Evolutionary conservation across 768 basidiomycete genomes (phyloP).

Genomic region (Xerocomellus intermedius): DNA sequence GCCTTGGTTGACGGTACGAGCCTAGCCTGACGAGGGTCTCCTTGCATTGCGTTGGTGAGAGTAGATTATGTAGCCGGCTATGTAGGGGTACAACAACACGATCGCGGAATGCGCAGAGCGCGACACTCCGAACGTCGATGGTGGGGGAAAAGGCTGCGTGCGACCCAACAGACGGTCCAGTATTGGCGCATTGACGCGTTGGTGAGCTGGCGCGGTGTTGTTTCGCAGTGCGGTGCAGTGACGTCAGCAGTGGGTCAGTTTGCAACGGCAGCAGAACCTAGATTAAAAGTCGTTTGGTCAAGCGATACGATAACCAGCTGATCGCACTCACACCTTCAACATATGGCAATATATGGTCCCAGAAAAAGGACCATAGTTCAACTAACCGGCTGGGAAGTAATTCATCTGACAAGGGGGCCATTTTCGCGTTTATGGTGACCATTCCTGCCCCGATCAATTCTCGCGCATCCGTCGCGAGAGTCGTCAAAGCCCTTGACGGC

Average conservation of each 20-base stretch:
- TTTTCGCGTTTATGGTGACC: constrained; percentile 87
- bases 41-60: constrained; percentile 53
- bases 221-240: constrained; percentile 63
- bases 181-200: constrained; percentile 49
- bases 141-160: constrained; percentile 41
- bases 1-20: constrained; percentile 60
- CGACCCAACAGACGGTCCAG: constrained; percentile 26
- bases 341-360: constrained; percentile 85
- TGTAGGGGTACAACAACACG: constrained; percentile 69
- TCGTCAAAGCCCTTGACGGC: constrained; percentile 69
- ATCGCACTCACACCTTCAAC: constrained; percentile 70
- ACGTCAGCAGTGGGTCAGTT: constrained; percentile 61
- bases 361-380: constrained; percentile 92
- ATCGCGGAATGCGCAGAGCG: constrained; percentile 78
- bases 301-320: not conserved
- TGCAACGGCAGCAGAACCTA: constrained; percentile 62
- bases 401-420: constrained; percentile 74
- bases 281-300: constrained; percentile 23
- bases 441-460: constrained; percentile 87
- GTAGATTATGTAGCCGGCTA: constrained; percentile 51
- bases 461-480: constrained; percentile 73
- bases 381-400: constrained; percentile 75
- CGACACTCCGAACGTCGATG: constrained; percentile 82
- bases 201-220: constrained; percentile 52
- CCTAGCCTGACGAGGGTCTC: constrained; percentile 55